phyloP scores from a whole-genome alignment of 148 eudicot genomes.

The Fagopyrum esculentum region DNA sequence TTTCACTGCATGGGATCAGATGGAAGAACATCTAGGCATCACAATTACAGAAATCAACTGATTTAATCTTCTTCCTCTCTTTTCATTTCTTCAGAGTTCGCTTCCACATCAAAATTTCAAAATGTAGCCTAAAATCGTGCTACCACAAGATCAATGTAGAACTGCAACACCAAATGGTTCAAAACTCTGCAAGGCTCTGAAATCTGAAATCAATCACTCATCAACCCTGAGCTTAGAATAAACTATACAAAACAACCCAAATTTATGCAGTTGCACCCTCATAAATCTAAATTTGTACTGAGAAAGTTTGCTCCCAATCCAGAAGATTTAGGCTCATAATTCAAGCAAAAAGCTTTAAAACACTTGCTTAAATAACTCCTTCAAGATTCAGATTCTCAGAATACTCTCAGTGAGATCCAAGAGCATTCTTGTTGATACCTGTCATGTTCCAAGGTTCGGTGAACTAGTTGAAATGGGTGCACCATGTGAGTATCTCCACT shows the following conservation, averaged over 20 bases:
- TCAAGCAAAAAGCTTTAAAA: not conserved
- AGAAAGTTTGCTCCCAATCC: not conserved
- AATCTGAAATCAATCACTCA: not conserved
- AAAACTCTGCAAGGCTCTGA: too few species aligned
- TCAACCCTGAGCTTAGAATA: not conserved
- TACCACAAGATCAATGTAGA: not conserved
- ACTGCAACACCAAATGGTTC: not conserved
- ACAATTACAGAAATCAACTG: too few species aligned
- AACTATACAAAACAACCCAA: not conserved
- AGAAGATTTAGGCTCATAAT: not conserved
- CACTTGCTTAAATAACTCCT: not conserved
- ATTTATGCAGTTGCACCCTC: not conserved
- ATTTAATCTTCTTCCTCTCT: too few species aligned
- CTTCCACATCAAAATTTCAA: too few species aligned
- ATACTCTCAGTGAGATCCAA: not conserved
- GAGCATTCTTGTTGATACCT: not conserved
- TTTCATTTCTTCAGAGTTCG: too few species aligned
- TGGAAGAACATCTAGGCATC: too few species aligned
- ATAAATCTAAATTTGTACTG: not conserved
- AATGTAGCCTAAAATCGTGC: too few species aligned
- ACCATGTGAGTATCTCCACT: constrained; percentile 90
- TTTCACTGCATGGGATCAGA: too few species aligned
- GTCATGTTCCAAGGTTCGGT: constrained; percentile 41
- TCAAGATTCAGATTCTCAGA: not conserved
- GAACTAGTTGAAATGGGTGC: constrained; percentile 49